Conservation (phyloP, 2,329 filamentous ascomycete genomes). For the Calcarisporium arbuscula region DNA sequence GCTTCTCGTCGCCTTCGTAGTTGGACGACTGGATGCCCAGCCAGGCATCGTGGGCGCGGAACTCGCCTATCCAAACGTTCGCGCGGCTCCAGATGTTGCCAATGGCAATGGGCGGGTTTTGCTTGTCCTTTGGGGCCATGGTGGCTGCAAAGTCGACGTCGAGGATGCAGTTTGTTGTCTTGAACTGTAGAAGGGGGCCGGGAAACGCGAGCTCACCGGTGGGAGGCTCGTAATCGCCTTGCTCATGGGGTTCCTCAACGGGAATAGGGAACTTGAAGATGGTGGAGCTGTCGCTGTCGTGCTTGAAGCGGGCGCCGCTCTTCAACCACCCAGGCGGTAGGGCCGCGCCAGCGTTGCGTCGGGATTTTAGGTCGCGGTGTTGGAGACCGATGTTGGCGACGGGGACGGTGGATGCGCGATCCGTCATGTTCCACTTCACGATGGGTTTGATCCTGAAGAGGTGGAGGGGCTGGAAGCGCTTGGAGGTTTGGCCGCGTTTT, state of each 20-base stretch:
- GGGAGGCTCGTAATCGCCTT: constrained; percentile 22
- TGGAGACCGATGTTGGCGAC: constrained; percentile 31
- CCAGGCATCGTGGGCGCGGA: constrained; percentile 39
- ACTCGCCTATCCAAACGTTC: constrained; percentile 33
- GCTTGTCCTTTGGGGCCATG: constrained; percentile 25
- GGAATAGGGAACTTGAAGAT: constrained; percentile 37
- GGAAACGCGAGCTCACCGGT: constrained; percentile 25
- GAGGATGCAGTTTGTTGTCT: constrained; percentile 31
- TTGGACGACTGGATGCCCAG: constrained; percentile 39
- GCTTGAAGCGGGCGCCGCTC: constrained; percentile 28
- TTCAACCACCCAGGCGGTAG: constrained; percentile 35
- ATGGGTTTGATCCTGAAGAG: constrained; percentile 32
- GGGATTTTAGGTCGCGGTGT: constrained; percentile 31
- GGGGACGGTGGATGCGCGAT: constrained; percentile 26
- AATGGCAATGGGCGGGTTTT: constrained; percentile 34
- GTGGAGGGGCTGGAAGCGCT: constrained; percentile 29
- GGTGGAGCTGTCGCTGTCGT: constrained; percentile 32
- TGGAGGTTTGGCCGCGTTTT: constrained; percentile 23
- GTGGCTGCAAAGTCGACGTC: constrained; percentile 33
- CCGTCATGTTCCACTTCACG: constrained; percentile 33
- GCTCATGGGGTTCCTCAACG: constrained; percentile 25
- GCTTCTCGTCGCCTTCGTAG: constrained; percentile 36
- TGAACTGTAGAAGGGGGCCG: constrained; percentile 33
- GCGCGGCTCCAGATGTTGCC: constrained; percentile 33
- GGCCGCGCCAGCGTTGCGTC: constrained; percentile 20